Conservation (phyloP, 2,329 filamentous ascomycete species). For the Aureobasidium melanogenum region DNA sequence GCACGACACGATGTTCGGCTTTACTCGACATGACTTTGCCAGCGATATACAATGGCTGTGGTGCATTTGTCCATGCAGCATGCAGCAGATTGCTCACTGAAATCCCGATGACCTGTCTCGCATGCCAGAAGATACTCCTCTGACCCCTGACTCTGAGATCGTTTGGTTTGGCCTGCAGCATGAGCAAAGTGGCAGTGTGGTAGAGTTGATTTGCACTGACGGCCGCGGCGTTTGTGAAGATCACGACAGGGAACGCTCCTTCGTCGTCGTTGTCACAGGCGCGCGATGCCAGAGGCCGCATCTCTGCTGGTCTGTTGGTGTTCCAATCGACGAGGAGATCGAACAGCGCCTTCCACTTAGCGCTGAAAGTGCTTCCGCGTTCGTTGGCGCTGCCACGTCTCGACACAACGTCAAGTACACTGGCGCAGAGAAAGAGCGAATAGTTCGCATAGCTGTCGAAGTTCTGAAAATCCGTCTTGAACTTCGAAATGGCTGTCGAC, state of each 20-base stretch:
- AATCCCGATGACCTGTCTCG: conserved; percentile 39
- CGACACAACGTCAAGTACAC: conserved; percentile 26
- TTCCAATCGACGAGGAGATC: conserved; percentile 27
- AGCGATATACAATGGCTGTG: conserved; percentile 41
- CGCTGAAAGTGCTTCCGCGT: conserved; percentile 17
- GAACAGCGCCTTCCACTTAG: conserved; percentile 26
- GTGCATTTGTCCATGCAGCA: conserved; percentile 37
- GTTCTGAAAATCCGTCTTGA: conserved; percentile 13
- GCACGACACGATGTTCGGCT: conserved; percentile 37
- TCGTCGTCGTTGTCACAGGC: conserved; percentile 14
- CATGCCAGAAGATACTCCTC: conserved; percentile 40
- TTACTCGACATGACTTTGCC: conserved; percentile 39
- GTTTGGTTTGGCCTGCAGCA: conserved; percentile 43
- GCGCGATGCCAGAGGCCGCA: conserved; percentile 26
- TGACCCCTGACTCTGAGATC: conserved; percentile 23
- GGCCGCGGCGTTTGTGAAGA: conserved; percentile 39
- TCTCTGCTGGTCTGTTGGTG: conserved; percentile 22
- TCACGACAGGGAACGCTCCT: conserved; percentile 31
- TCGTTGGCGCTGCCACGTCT: not conserved
- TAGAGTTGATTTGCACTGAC: conserved; percentile 46
- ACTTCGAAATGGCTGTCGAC: not conserved
- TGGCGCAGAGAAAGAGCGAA: conserved; percentile 48
- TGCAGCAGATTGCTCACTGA: conserved; percentile 37
- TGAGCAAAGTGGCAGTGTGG: conserved; percentile 46
- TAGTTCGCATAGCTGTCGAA: conserved; percentile 53